Evolutionary conservation across 176 grass and related monocot species (phyloP).

Genomic region (Leersia perrieri): DNA sequence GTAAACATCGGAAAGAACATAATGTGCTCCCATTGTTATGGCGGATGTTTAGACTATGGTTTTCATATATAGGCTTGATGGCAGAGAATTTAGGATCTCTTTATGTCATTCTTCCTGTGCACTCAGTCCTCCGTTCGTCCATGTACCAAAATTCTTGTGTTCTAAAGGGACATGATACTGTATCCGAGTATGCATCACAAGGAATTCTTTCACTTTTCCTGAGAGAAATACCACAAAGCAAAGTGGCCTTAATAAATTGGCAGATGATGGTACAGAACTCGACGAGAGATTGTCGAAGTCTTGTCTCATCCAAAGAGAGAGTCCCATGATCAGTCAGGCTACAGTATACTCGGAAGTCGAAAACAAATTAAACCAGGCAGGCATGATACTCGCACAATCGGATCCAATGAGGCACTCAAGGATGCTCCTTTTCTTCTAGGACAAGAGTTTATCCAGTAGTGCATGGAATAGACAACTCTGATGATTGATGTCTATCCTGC

Average conservation of each 20-base stretch:
- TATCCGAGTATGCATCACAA: neutral
- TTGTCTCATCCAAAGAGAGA: neutral
- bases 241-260: neutral
- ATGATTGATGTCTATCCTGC: neutral
- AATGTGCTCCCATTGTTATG: too few species aligned
- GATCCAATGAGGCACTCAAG: slow-evolving; percentile 1
- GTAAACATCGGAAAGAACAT: too few species aligned
- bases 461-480: neutral
- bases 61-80: too few species aligned
- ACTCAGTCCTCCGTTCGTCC: too few species aligned
- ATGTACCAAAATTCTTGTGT: too few species aligned
- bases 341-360: neutral
- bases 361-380: neutral
- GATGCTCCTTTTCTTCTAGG: neutral
- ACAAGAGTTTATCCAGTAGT: slow-evolving; percentile 21
- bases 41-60: too few species aligned
- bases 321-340: neutral
- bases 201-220: neutral
- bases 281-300: neutral
- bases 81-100: too few species aligned
- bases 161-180: neutral
- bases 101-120: too few species aligned
- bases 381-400: neutral
- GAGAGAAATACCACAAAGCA: neutral
- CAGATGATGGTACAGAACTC: too few species aligned